Conservation (phyloP, 169 alveolate species). For the Plasmodium gonderi region DNA sequence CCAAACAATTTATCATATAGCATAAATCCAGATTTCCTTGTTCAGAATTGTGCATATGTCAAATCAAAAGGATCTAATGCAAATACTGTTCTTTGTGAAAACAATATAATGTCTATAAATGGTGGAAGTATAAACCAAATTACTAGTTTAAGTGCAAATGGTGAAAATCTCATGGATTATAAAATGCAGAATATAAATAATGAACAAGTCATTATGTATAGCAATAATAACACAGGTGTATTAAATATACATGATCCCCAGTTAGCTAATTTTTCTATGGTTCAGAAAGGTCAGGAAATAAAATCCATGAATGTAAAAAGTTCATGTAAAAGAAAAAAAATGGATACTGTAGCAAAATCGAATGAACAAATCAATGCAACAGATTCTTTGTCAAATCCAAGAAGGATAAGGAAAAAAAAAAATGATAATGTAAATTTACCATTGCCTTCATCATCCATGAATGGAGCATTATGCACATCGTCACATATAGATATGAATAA, state of each 20-base stretch:
- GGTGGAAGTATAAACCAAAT: background rate
- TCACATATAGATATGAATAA: background rate
- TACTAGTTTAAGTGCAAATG: background rate
- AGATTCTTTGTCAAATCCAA: background rate
- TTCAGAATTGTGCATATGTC: background rate
- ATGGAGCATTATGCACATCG: background rate
- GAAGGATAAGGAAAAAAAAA: constrained; percentile 35
- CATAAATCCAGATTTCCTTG: background rate
- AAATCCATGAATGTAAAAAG: background rate
- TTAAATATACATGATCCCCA: background rate
- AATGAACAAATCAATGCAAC: background rate
- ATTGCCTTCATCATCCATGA: constrained; percentile 8
- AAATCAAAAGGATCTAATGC: background rate
- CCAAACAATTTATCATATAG: background rate
- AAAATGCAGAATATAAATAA: background rate
- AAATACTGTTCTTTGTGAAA: background rate
- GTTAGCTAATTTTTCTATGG: constrained; percentile 1
- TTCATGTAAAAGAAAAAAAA: constrained; percentile 22
- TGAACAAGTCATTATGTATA: background rate
- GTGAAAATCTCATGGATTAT: background rate
- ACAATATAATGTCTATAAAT: background rate
- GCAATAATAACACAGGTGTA: background rate
- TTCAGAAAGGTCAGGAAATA: constrained; percentile 4
- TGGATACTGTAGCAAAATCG: background rate
- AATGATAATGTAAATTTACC: constrained; percentile 12